A percentile compares a stretch with the other conserved stretches of the same genome.
Evolutionary conservation across 352 stramenopile genomes (phyloP).

Genomic region (Blastocystis sp.): DNA sequence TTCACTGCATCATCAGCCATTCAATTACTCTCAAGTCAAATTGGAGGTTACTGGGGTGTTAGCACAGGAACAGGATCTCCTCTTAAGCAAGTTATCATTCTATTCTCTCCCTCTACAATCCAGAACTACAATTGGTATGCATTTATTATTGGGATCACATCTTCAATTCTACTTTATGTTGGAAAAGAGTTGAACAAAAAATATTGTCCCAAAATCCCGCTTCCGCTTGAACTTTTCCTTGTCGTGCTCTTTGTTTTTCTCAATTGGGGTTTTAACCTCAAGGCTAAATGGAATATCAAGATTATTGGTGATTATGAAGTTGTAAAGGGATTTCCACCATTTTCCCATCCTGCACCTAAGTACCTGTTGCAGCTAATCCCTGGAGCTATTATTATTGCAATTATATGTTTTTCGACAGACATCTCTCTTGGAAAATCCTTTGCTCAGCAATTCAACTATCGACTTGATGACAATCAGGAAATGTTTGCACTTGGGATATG

Average conservation of each 20-base stretch:
- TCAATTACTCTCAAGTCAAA: background rate
- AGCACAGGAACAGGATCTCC: background rate
- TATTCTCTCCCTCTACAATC: background rate
- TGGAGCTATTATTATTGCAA: background rate
- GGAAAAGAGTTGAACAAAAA: constrained; percentile 12
- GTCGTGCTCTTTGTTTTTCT: background rate
- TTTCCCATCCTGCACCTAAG: background rate
- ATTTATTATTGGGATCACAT: background rate
- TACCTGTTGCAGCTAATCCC: background rate
- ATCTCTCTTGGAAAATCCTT: background rate
- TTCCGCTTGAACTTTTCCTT: constrained; percentile 9
- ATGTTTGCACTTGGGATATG: constrained; percentile 11
- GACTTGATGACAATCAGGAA: constrained; percentile 27
- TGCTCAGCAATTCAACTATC: constrained; percentile 11
- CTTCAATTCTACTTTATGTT: background rate
- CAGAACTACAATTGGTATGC: background rate
- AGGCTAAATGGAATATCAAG: constrained; percentile 28
- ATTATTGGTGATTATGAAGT: background rate
- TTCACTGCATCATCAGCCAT: constrained; percentile 37
- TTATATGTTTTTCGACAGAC: constrained; percentile 5
- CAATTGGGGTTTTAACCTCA: background rate
- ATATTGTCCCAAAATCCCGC: background rate
- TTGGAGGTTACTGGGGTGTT: background rate
- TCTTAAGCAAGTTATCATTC: background rate
- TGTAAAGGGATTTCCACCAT: background rate